Evolutionary conservation across 495 filamentous ascomycete species (phyloP).

Genomic region (Aspergillus indologenus): DNA sequence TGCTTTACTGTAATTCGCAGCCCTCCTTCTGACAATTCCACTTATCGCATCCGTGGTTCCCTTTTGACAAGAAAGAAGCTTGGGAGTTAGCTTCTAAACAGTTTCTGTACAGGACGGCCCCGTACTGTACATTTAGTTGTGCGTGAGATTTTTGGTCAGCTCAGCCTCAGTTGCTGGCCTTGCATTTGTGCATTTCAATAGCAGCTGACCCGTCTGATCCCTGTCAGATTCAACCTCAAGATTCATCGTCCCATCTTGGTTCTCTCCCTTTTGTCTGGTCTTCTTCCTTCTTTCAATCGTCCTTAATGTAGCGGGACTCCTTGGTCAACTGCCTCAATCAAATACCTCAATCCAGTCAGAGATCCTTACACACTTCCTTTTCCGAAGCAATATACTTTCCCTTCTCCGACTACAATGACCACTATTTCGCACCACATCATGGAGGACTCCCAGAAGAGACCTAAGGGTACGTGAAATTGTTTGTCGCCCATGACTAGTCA

Average conservation of each 20-base stretch:
- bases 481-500: neutral
- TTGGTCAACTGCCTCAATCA: no score
- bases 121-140: no score
- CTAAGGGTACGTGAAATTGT: constrained; percentile 61
- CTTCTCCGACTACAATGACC: neutral
- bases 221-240: constrained; percentile 1
- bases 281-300: neutral
- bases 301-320: neutral
- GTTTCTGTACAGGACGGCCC: no score
- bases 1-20: neutral
- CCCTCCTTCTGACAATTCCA: neutral
- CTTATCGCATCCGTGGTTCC: no score
- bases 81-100: no score
- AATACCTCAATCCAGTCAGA: no score
- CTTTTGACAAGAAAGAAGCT: no score
- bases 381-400: no score
- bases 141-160: constrained; percentile 7
- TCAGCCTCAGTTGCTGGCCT: constrained; percentile 16
- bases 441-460: constrained; percentile 56
- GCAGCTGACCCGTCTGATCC: constrained; percentile 11
- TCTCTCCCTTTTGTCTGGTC: neutral
- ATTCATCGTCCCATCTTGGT: constrained; percentile 3
- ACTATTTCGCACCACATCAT: constrained; percentile 21
- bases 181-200: neutral
- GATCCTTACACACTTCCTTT: no score